A percentile compares a stretch with the other conserved stretches of the same genome.
Conservation (phyloP, 768 basidiomycete species). For the Amyloporia xantha region DNA sequence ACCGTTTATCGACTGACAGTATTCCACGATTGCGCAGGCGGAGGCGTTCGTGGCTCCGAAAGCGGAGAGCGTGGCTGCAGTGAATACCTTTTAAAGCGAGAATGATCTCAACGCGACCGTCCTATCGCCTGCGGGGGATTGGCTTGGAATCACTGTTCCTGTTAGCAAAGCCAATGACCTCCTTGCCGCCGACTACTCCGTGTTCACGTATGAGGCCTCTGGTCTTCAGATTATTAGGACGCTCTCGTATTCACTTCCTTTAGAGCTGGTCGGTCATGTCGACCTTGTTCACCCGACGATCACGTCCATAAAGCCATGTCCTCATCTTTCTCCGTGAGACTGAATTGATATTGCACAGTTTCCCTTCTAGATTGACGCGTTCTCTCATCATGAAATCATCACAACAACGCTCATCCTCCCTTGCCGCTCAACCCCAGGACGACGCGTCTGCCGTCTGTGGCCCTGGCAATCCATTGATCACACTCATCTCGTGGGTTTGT, state of each 20-base stretch:
- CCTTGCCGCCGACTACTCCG: constrained; percentile 22
- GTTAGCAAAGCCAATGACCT: constrained; percentile 25
- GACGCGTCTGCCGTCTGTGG: background rate
- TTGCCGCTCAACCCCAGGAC: background rate
- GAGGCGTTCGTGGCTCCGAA: constrained; percentile 15
- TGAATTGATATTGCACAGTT: background rate
- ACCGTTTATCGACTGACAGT: background rate
- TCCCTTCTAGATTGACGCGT: background rate
- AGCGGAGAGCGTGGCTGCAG: constrained; percentile 16
- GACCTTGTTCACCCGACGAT: constrained; percentile 26
- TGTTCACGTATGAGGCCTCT: constrained; percentile 20
- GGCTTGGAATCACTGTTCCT: constrained; percentile 20
- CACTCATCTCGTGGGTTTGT: constrained; percentile 1
- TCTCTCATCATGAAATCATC: constrained; percentile 13
- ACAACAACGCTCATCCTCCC: background rate
- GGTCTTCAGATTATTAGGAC: constrained; percentile 23
- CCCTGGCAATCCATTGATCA: constrained; percentile 25
- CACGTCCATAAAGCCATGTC: constrained; percentile 5
- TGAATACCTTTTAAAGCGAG: constrained; percentile 21
- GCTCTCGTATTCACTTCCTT: constrained; percentile 26
- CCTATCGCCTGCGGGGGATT: constrained; percentile 24
- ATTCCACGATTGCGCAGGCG: constrained; percentile 3
- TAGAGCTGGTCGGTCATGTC: constrained; percentile 19
- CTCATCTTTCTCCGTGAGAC: background rate
- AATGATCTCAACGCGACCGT: constrained; percentile 18